Evolutionary conservation across 768 basidiomycete species (phyloP).

Genomic region (Clitopilus hobsonii): DNA sequence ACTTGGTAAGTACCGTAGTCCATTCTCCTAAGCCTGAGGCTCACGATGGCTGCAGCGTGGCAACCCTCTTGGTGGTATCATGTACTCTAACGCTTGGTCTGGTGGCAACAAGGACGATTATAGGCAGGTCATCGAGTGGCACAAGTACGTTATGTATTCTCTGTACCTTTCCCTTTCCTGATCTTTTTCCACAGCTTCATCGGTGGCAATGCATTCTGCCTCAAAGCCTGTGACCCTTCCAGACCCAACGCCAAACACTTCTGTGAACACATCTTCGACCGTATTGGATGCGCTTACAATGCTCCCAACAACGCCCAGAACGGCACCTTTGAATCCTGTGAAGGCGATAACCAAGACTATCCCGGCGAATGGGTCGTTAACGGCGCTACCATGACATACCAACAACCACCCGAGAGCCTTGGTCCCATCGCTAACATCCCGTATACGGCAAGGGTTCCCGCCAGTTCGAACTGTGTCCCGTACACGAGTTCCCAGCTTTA

Average conservation of each 20-base stretch:
- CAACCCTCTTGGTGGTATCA: conserved; percentile 70
- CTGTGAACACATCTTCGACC: conserved; percentile 74
- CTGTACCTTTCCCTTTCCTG: neutral
- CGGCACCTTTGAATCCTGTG: conserved; percentile 59
- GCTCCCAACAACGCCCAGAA: conserved; percentile 58
- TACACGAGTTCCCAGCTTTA: conserved; percentile 26
- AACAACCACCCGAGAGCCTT: conserved; percentile 31
- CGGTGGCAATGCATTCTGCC: conserved; percentile 58
- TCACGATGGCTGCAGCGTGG: conserved; percentile 45
- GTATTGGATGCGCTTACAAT: conserved; percentile 72
- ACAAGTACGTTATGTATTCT: conserved; percentile 38
- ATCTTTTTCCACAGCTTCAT: conserved; percentile 51
- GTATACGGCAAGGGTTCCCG: conserved; percentile 30
- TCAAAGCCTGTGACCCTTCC: conserved; percentile 67
- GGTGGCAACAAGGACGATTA: conserved; percentile 35
- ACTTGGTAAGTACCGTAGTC: conserved; percentile 12
- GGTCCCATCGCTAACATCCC: conserved; percentile 31
- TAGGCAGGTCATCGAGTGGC: conserved; percentile 64
- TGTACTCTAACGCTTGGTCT: conserved; percentile 55
- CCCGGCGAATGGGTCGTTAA: conserved; percentile 40
- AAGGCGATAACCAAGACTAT: conserved; percentile 55
- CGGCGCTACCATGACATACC: conserved; percentile 34
- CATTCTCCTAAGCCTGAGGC: neutral
- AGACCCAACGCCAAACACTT: conserved; percentile 39
- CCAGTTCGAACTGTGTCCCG: conserved; percentile 29